Evolutionary conservation across 75 land plant genomes (phyloP).

Genomic region (Cunninghamia lanceolata): DNA sequence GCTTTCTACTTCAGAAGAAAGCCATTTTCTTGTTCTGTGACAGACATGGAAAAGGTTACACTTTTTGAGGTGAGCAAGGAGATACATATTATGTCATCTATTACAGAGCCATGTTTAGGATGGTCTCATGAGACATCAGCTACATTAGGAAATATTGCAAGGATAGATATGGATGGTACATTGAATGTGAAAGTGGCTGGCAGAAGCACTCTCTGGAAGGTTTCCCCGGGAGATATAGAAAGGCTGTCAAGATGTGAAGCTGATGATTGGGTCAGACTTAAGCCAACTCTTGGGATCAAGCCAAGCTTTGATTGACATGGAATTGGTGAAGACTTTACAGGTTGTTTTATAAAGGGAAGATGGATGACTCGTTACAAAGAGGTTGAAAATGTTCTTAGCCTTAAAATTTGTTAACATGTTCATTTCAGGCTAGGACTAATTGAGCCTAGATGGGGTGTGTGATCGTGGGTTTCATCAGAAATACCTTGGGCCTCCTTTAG

Average conservation of each 20-base stretch:
- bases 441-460: conserved; percentile 96
- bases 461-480: no score
- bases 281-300: conserved; percentile 58
- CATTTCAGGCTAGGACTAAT: conserved; percentile 57
- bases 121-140: conserved; percentile 94
- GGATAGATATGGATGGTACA: no score
- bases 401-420: conserved; percentile 80
- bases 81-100: no score
- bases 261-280: no score
- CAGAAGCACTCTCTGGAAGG: no score
- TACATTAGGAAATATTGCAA: no score
- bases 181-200: no score
- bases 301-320: conserved; percentile 92
- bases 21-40: conserved; percentile 78
- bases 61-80: conserved; percentile 85
- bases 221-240: no score
- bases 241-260: no score
- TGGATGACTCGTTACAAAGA: conserved; percentile 75
- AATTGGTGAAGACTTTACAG: conserved; percentile 75
- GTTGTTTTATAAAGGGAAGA: conserved; percentile 81
- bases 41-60: conserved; percentile 85
- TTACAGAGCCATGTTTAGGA: conserved; percentile 82
- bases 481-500: no score
- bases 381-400: conserved; percentile 73
- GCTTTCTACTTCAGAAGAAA: conserved; percentile 88